Conservation (phyloP, 2,329 filamentous ascomycete genomes). For the Pezizomycotina sp. region DNA sequence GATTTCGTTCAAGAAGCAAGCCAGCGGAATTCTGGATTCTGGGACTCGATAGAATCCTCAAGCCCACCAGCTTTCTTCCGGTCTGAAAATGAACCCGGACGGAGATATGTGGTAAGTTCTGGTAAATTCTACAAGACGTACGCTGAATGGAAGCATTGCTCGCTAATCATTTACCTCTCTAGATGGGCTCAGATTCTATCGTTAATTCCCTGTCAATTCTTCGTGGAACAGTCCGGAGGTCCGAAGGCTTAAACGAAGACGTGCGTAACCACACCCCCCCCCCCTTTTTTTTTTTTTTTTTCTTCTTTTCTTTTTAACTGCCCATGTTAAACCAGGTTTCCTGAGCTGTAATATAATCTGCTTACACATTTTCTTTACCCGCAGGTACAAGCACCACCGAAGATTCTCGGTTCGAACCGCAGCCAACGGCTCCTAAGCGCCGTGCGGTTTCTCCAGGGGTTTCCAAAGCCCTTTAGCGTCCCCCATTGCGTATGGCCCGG, state of each 20-base stretch:
- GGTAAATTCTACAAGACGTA: background rate
- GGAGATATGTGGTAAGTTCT: conserved; percentile 15
- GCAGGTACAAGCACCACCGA: too few species aligned
- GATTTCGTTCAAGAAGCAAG: conserved; percentile 14
- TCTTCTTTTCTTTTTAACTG: too few species aligned
- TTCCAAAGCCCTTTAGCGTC: conserved; percentile 24
- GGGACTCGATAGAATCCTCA: conserved; percentile 17
- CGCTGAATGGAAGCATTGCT: too few species aligned
- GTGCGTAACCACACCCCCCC: too few species aligned
- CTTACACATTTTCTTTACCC: too few species aligned
- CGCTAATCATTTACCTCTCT: conserved; percentile 5
- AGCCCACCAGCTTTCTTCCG: conserved; percentile 16
- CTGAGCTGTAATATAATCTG: too few species aligned
- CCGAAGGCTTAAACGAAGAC: conserved; percentile 13
- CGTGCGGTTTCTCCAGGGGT: conserved; percentile 25
- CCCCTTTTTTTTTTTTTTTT: too few species aligned
- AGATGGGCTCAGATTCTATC: conserved; percentile 19
- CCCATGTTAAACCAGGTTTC: too few species aligned
- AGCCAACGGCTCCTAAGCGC: conserved; percentile 23
- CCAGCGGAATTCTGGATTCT: conserved; percentile 17
- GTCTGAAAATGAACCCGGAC: conserved; percentile 16
- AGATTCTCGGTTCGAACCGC: conserved; percentile 21
- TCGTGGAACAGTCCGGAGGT: conserved; percentile 17
- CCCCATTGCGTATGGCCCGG: conserved; percentile 19
- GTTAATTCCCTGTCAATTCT: conserved; percentile 17